Conservation (phyloP, 305 asterid genomes). For the Caryopteris hybrid region DNA sequence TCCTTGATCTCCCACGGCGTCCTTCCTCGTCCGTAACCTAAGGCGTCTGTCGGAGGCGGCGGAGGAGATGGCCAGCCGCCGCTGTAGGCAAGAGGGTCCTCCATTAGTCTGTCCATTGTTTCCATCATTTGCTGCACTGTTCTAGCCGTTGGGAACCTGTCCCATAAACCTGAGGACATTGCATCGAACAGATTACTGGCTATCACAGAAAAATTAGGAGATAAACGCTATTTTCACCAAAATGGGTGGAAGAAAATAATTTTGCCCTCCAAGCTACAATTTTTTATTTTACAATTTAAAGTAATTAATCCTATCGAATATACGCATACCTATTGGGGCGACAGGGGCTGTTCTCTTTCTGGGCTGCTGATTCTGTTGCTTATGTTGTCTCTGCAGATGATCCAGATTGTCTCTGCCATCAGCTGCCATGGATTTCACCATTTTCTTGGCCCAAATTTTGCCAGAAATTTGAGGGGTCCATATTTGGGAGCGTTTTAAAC, state of each 20-base stretch:
- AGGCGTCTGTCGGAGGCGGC: conserved; percentile 1
- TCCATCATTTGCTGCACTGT: conserved; percentile 86
- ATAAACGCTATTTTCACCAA: no score
- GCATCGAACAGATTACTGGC: no score
- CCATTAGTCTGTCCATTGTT: conserved; percentile 67
- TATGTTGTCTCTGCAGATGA: conserved; percentile 38
- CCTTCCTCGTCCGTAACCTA: conserved; percentile 49
- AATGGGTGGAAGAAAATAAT: no score
- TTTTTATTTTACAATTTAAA: no score
- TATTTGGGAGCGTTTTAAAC: conserved; percentile 7
- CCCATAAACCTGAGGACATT: conserved; percentile 80
- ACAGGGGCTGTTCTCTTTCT: conserved; percentile 34
- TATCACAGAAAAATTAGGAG: no score
- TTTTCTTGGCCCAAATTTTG: not conserved
- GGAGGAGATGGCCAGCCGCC: conserved; percentile 23
- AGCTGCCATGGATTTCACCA: conserved; percentile 28
- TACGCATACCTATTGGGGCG: conserved; percentile 54
- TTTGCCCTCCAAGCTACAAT: no score
- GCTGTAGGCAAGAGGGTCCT: conserved; percentile 43
- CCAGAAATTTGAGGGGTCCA: not conserved
- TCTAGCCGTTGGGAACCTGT: conserved; percentile 67
- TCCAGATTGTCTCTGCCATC: conserved; percentile 46
- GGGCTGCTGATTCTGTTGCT: conserved; percentile 39
- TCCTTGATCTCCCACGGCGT: conserved; percentile 85
- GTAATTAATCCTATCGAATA: not conserved